Evolutionary conservation across 805 yeast species (phyloP).

Genomic region (Starmerella potacharoeniae): DNA sequence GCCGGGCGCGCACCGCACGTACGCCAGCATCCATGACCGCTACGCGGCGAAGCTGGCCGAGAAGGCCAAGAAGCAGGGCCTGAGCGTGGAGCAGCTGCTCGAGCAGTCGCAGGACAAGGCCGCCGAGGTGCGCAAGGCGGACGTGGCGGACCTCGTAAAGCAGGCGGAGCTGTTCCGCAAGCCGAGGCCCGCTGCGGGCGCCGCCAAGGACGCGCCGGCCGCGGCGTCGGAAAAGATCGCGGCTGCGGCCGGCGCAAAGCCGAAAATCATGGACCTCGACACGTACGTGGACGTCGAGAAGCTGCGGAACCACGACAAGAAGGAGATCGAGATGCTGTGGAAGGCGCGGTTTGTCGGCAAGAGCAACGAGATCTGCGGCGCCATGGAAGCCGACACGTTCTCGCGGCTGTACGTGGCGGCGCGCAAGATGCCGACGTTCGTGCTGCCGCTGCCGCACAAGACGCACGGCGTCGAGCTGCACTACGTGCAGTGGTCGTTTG

Average conservation of each 20-base stretch:
- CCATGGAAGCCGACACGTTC: constrained; percentile 46
- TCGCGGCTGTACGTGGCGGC: constrained; percentile 55
- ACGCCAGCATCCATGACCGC: constrained; percentile 21
- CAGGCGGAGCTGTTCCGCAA: constrained; percentile 11
- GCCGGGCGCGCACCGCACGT: background rate
- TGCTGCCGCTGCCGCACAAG: constrained; percentile 71
- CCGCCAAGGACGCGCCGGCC: background rate
- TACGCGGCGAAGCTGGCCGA: constrained; percentile 35
- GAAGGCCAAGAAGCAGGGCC: constrained; percentile 22
- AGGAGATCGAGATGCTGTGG: constrained; percentile 77
- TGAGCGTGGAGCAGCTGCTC: constrained; percentile 18
- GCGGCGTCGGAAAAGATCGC: background rate
- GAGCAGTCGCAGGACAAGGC: constrained; percentile 15
- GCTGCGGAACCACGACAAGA: constrained; percentile 40
- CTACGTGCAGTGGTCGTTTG: constrained; percentile 87
- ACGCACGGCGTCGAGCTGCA: constrained; percentile 58
- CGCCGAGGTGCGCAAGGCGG: constrained; percentile 11
- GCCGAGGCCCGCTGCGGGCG: background rate
- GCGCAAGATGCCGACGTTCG: constrained; percentile 64
- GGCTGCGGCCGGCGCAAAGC: constrained; percentile 1
- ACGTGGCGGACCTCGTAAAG: constrained; percentile 13
- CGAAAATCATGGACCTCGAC: constrained; percentile 48
- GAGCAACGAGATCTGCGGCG: constrained; percentile 54
- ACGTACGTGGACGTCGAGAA: constrained; percentile 65
- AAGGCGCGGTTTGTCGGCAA: constrained; percentile 64